phyloP scores from a whole-genome alignment of 2,329 filamentous ascomycete genomes.

The Aphanoascus verrucosus region DNA sequence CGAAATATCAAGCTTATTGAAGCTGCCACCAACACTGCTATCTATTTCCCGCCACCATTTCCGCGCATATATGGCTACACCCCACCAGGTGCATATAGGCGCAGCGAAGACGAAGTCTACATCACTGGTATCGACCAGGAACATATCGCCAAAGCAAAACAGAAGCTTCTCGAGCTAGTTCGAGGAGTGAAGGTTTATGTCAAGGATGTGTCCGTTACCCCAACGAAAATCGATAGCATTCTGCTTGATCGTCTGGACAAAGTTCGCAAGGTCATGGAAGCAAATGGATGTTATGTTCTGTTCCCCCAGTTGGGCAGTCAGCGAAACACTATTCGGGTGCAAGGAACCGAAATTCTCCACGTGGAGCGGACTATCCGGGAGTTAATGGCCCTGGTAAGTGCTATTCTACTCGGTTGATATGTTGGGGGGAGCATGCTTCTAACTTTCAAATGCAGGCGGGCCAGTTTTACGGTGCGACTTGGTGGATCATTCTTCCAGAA shows the following conservation, averaged over 20 bases:
- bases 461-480: conserved; percentile 94
- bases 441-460: conserved; percentile 52
- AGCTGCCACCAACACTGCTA: conserved; percentile 86
- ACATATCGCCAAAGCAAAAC: conserved; percentile 77
- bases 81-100: conserved; percentile 66
- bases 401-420: neutral
- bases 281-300: conserved; percentile 88
- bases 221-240: conserved; percentile 90
- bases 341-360: conserved; percentile 84
- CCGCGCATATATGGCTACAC: conserved; percentile 84
- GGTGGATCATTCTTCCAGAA: conserved; percentile 80
- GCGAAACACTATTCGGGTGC: conserved; percentile 74
- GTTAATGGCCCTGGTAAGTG: conserved; percentile 78
- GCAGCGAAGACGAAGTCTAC: conserved; percentile 82
- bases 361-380: conserved; percentile 91
- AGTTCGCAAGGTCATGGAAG: conserved; percentile 94
- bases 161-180: conserved; percentile 78
- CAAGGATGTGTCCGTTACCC: conserved; percentile 82
- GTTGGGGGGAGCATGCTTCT: neutral
- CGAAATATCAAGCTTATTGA: conserved; percentile 99
- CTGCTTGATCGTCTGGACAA: conserved; percentile 85
- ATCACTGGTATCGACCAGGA: conserved; percentile 84
- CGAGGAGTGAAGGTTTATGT: conserved; percentile 70
- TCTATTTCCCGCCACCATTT: conserved; percentile 95
- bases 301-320: conserved; percentile 81